A percentile compares a stretch with the other conserved stretches of the same genome.
Evolutionary conservation across 495 filamentous ascomycete genomes (phyloP).

Genomic region (Penicillium argentinense): DNA sequence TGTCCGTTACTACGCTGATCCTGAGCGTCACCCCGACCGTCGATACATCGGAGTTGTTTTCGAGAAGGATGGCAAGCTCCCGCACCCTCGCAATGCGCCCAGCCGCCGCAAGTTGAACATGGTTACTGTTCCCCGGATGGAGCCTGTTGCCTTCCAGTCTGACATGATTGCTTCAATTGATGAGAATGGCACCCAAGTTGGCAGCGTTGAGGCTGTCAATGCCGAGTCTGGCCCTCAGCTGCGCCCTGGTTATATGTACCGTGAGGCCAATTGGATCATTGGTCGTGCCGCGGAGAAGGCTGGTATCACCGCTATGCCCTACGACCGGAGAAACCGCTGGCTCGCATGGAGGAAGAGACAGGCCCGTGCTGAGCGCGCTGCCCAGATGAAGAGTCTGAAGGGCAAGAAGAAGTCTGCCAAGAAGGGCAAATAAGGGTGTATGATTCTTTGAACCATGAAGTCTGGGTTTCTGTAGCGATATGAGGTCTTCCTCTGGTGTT

Average conservation of each 20-base stretch:
- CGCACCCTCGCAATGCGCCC: constrained; percentile 65
- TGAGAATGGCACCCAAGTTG: constrained; percentile 32
- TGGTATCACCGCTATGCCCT: constrained; percentile 50
- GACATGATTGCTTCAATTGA: constrained; percentile 35
- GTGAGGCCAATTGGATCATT: constrained; percentile 84
- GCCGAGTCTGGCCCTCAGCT: constrained; percentile 49
- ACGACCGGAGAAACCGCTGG: constrained; percentile 58
- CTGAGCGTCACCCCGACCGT: constrained; percentile 70
- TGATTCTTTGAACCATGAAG: constrained; percentile 21
- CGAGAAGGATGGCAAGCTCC: constrained; percentile 67
- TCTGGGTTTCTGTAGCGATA: constrained; percentile 34
- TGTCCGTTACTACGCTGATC: constrained; percentile 94
- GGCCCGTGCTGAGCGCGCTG: constrained; percentile 50
- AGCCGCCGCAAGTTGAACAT: constrained; percentile 69
- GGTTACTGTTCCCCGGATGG: constrained; percentile 49
- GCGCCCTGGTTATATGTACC: constrained; percentile 73
- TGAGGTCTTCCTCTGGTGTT: constrained; percentile 32
- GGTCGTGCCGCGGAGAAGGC: constrained; percentile 65
- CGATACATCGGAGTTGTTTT: constrained; percentile 93
- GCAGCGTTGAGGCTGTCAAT: constrained; percentile 32
- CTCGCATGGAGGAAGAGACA: constrained; percentile 62
- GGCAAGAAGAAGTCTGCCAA: constrained; percentile 49
- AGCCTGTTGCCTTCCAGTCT: constrained; percentile 31
- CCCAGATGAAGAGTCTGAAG: constrained; percentile 59
- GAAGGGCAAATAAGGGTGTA: constrained; percentile 41